Conservation (phyloP, 2,329 filamentous ascomycete genomes). For the Lecanicillium sp. region DNA sequence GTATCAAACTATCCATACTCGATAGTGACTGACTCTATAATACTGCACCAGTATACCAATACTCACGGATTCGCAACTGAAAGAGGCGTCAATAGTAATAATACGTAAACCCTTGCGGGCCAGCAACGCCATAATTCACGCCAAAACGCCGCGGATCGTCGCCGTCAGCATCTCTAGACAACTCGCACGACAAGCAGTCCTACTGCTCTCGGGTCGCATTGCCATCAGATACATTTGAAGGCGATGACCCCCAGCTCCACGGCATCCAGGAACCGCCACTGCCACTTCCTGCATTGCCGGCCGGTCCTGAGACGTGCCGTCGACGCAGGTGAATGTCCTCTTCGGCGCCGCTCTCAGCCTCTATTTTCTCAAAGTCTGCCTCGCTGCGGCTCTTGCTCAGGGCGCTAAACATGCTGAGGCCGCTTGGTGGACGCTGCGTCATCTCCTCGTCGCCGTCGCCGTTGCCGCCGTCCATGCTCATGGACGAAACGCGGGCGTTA, state of each 20-base stretch:
- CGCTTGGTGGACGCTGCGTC: slow-evolving; percentile 36
- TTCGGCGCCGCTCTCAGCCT: slow-evolving; percentile 61
- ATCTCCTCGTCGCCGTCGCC: slow-evolving; percentile 23
- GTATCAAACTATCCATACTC: too few relatives aligned
- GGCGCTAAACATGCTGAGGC: slow-evolving; percentile 42
- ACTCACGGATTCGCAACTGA: too few relatives aligned
- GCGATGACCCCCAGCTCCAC: slow-evolving; percentile 33
- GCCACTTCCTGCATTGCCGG: slow-evolving; percentile 14
- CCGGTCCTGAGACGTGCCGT: slow-evolving; percentile 19
- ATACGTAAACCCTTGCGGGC: slow-evolving; percentile 7
- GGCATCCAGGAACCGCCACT: slow-evolving; percentile 36
- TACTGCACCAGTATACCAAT: too few relatives aligned
- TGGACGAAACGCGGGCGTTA: slow-evolving; percentile 17
- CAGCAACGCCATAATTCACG: slow-evolving; percentile 7
- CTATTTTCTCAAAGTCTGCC: slow-evolving; percentile 82
- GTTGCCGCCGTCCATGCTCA: slow-evolving; percentile 18
- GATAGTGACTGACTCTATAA: too few relatives aligned
- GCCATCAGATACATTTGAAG: too few relatives aligned
- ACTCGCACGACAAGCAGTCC: slow-evolving; percentile 9
- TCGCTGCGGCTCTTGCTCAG: slow-evolving; percentile 80
- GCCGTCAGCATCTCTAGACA: too few relatives aligned
- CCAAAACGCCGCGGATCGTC: slow-evolving; percentile 6
- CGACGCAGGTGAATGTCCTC: slow-evolving; percentile 34
- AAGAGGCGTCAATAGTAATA: slow-evolving; percentile 1
- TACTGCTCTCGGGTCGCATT: slow-evolving; percentile 34